phyloP scores from a whole-genome alignment of 306 rosid genomes.

The Ormosia semicastrata region DNA sequence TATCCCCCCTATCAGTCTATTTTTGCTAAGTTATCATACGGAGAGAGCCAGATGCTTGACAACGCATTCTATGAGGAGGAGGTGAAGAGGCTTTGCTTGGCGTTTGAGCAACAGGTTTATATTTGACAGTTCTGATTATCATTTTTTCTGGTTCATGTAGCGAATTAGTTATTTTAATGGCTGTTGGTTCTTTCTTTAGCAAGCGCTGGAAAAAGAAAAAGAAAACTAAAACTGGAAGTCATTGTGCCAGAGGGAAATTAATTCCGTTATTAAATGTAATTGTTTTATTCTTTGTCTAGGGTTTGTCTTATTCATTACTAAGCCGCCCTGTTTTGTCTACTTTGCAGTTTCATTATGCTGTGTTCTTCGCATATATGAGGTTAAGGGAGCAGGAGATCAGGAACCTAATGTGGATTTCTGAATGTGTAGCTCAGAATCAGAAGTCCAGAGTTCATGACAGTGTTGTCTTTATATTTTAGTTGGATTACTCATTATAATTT shows the following conservation, averaged over 20 bases:
- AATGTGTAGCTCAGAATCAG: slow-evolving; percentile 97
- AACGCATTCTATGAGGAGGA: slow-evolving; percentile 99
- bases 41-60: slow-evolving; percentile 97
- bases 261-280: neutral
- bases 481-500: slow-evolving; percentile 12
- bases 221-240: neutral
- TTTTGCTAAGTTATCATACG: slow-evolving; percentile 83
- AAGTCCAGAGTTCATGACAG: slow-evolving; percentile 97
- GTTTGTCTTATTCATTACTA: neutral
- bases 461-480: slow-evolving; percentile 92
- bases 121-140: neutral
- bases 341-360: slow-evolving; percentile 90
- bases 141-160: neutral
- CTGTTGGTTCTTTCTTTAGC: neutral
- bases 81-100: slow-evolving; percentile 92
- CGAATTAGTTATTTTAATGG: neutral
- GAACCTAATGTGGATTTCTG: slow-evolving; percentile 96
- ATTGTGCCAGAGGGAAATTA: neutral
- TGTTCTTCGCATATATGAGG: slow-evolving; percentile 97
- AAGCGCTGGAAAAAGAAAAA: neutral
- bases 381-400: slow-evolving; percentile 97
- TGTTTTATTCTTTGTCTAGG: neutral
- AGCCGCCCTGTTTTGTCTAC: slow-evolving; percentile 15
- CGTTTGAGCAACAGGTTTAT: slow-evolving; percentile 92
- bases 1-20: slow-evolving; percentile 94